Evolutionary conservation across 345 rosid genomes (phyloP), one percentile per base, ranked within the genome.

Genomic region (Diplotaxis tenuifolia): DNA sequence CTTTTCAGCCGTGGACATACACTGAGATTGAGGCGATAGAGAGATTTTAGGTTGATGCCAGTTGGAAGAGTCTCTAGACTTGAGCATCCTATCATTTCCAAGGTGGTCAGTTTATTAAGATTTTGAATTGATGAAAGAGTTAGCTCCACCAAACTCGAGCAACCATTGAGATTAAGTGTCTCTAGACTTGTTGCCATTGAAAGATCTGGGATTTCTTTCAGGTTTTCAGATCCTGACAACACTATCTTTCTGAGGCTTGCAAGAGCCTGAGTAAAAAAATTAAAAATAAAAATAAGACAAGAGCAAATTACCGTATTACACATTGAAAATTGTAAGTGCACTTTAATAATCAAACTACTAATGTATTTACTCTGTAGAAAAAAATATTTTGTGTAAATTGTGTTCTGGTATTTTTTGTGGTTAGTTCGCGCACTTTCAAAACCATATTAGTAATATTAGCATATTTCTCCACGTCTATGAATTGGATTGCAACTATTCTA

Each of bases 71-170:
- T 34, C 68, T 32, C 19, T 7, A 71, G 38, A 52, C 25, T 71
- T 71, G 62, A 6, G 53, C 75, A 71, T 15, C 19, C 8, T 10
- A 1, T 0, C 62, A 71, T 71, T 0, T 62, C 62, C 53, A 71
- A 16, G 3, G 0, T 62, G 18, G 34, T 71, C 27, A 71, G 9
- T 61, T 62, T 62, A 15, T 34, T 50, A 6, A 71, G 68, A 52
- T 71, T 50, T 0, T 50, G 61, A 22, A 71, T 50, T 0, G 75
- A n/a, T 18, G 75, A 62, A 62, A 14, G 23, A 0, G n/a, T 19
- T 42, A 71, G 19, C 68, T 71, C 68, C 36, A 1, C 22, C 9
- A 71, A 32, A 62, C 75, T 71, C 7, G 75, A 71, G 16, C 75
- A 71, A 31, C 7, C 18, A 31, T 11, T 21, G 1, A 71, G 75